phyloP scores from a whole-genome alignment of 2,329 filamentous ascomycete species.

The Penicillium decumbens region DNA sequence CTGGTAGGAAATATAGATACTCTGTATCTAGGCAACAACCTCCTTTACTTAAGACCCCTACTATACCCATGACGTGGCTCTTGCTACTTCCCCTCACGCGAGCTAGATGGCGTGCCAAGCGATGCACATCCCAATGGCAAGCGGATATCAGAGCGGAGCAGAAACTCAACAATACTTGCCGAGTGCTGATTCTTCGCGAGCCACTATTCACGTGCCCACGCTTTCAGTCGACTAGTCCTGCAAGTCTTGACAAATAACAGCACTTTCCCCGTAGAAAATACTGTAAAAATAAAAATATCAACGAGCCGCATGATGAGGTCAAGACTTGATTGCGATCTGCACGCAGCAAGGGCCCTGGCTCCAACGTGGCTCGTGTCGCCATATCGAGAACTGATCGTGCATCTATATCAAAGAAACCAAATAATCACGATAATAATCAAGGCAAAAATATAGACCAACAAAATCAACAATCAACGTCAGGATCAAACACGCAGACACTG shows the following conservation, averaged over 20 bases:
- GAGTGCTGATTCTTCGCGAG: neutral
- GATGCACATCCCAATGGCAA: neutral
- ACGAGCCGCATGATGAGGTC: constrained; percentile 2
- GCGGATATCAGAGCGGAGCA: neutral
- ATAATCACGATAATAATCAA: neutral
- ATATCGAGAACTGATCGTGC: neutral
- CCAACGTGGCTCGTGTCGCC: constrained; percentile 16
- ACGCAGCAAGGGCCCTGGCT: constrained; percentile 13
- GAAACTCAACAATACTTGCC: neutral
- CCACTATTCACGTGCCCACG: neutral
- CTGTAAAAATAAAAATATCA: neutral
- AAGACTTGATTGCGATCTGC: constrained; percentile 11
- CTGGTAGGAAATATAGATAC: neutral
- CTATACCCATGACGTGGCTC: neutral
- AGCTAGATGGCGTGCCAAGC: constrained; percentile 4
- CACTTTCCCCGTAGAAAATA: neutral
- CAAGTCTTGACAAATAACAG: neutral
- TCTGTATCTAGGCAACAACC: neutral
- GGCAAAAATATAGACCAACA: too few relatives aligned
- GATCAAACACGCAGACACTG: constrained; percentile 8
- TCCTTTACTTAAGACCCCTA: neutral
- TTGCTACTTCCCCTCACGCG: neutral
- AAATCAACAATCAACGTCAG: neutral
- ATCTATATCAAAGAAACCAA: neutral
- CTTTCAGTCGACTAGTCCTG: neutral